phyloP scores from a whole-genome alignment of 1,284 basidiomycete genomes.

The Cystobasidiaceae sp. region DNA sequence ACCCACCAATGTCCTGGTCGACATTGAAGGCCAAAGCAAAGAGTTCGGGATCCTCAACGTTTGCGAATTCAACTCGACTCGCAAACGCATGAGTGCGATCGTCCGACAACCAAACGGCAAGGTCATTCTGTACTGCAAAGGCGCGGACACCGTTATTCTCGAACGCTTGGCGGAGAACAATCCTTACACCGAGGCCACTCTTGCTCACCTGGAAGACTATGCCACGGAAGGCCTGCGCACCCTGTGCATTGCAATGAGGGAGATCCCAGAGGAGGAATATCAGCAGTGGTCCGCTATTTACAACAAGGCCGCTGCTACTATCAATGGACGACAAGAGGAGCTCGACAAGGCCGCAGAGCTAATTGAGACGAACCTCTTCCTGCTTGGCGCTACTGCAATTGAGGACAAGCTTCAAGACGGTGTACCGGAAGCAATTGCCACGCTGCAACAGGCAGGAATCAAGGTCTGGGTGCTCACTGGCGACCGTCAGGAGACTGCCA shows the following conservation, averaged over 20 bases:
- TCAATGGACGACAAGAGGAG: conserved; percentile 87
- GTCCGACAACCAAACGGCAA: conserved; percentile 81
- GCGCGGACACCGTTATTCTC: conserved; percentile 94
- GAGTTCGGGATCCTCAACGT: conserved; percentile 94
- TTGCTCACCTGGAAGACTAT: conserved; percentile 90
- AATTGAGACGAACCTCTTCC: conserved; percentile 86
- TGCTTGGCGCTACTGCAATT: conserved; percentile 94
- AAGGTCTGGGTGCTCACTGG: conserved; percentile 99
- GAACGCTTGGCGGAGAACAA: conserved; percentile 75
- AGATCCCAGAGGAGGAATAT: conserved; percentile 87
- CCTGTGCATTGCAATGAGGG: conserved; percentile 89
- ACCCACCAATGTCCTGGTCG: conserved; percentile 33
- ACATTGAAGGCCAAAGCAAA: conserved; percentile 55
- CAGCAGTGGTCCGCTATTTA: conserved; percentile 81
- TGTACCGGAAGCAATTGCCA: conserved; percentile 96
- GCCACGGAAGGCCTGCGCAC: conserved; percentile 95
- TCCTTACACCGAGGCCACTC: conserved; percentile 76
- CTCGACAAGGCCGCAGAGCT: conserved; percentile 91
- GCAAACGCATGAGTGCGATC: conserved; percentile 96
- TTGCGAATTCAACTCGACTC: conserved; percentile 96
- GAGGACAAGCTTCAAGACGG: conserved; percentile 99
- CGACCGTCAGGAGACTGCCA: conserved; percentile 97
- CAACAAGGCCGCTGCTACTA: conserved; percentile 82
- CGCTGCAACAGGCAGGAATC: conserved; percentile 94
- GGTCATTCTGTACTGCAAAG: conserved; percentile 94